Percentiles rank a stretch among this genome's conserved stretches.
Evolutionary conservation across 306 rosid genomes (phyloP).

Genomic region (Acacia melanoxylon): DNA sequence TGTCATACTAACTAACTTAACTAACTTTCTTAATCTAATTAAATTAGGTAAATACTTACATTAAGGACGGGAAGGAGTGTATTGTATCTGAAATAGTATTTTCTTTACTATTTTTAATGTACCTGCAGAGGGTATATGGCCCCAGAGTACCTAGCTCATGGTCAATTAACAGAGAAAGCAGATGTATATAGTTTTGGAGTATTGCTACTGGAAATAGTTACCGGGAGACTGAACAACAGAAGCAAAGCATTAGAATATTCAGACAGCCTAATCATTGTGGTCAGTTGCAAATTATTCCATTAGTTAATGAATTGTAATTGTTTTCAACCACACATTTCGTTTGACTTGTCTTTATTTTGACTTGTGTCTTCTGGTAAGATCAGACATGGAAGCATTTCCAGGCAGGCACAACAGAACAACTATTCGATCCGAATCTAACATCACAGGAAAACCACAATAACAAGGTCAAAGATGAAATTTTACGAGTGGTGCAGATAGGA

Average conservation of each 20-base stretch:
- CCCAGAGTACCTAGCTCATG: slow-evolving; percentile 95
- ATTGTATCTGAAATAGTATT: neutral
- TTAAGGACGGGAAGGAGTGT: too few relatives aligned
- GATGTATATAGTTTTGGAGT: slow-evolving; percentile 91
- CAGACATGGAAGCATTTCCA: slow-evolving; percentile 91
- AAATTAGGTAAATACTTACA: too few relatives aligned
- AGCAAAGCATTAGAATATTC: slow-evolving; percentile 67
- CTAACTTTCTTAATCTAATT: too few relatives aligned
- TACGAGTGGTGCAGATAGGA: slow-evolving; percentile 78
- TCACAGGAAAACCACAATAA: slow-evolving; percentile 41
- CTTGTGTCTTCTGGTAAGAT: slow-evolving; percentile 22
- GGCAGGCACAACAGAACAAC: slow-evolving; percentile 53
- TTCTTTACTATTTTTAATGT: neutral
- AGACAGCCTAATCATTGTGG: slow-evolving; percentile 71
- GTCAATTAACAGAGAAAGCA: slow-evolving; percentile 85
- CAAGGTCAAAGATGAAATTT: slow-evolving; percentile 44
- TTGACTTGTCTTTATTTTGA: neutral
- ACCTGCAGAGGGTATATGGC: slow-evolving; percentile 86
- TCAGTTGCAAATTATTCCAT: slow-evolving; percentile 38
- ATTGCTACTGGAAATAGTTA: slow-evolving; percentile 70
- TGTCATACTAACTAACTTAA: too few relatives aligned
- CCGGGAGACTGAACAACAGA: slow-evolving; percentile 72
- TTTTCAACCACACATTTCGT: slow-evolving; percentile 10
- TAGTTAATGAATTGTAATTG: slow-evolving; percentile 10
- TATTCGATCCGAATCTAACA: slow-evolving; percentile 71